phyloP scores from a whole-genome alignment of 345 rosid genomes.

The Pseudoturritis turrita region DNA sequence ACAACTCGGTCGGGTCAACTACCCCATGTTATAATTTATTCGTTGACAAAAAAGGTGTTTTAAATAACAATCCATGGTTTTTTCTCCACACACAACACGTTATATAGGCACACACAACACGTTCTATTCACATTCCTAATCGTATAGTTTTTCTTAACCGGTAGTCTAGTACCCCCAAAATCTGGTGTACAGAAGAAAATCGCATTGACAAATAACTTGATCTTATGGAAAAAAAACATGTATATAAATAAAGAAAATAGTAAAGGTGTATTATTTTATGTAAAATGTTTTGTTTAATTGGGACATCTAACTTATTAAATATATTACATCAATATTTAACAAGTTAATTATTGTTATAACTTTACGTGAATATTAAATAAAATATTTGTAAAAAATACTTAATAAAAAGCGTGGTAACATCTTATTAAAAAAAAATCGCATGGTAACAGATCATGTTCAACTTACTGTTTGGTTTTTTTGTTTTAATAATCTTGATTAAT shows the following conservation, averaged over 20 bases:
- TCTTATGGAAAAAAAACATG: not conserved
- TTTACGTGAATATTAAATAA: no score
- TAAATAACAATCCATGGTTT: slow-evolving; percentile 8
- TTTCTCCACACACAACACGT: slow-evolving; percentile 12
- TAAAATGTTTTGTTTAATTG: no score
- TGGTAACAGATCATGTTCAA: no score
- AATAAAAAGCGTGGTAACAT: no score
- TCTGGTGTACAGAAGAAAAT: not conserved
- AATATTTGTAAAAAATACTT: no score
- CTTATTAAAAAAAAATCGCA: no score
- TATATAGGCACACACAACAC: slow-evolving; percentile 1
- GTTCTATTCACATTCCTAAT: slow-evolving; percentile 1
- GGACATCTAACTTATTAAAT: no score
- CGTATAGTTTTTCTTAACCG: not conserved
- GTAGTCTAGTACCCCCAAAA: not conserved
- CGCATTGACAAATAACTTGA: not conserved
- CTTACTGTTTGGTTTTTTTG: no score
- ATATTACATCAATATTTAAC: no score
- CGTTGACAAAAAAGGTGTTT: slow-evolving; percentile 27
- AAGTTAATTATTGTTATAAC: no score
- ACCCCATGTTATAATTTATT: slow-evolving; percentile 27
- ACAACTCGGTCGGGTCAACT: slow-evolving; percentile 32
- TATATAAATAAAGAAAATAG: not conserved
- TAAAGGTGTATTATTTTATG: not conserved
- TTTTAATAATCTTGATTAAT: no score